Evolutionary conservation across 2,329 filamentous ascomycete species (phyloP).

Genomic region (Diaporthe citrichinensis): DNA sequence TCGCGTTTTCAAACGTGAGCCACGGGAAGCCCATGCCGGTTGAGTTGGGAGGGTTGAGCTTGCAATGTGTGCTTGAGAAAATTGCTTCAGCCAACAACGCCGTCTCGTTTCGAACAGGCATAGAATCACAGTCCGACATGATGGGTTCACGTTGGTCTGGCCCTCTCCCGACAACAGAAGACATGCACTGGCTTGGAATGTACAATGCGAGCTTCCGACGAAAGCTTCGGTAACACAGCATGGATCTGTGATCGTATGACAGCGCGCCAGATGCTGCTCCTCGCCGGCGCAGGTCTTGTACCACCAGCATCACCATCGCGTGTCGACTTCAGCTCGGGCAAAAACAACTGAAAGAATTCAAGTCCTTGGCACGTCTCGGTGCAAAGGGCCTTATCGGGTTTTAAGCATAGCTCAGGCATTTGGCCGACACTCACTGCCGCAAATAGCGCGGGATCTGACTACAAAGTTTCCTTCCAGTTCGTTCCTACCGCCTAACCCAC

Average conservation of each 20-base stretch:
- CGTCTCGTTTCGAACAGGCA: background rate
- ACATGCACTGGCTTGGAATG: too few species aligned
- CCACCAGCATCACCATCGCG: background rate
- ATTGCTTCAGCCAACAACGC: background rate
- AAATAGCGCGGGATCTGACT: background rate
- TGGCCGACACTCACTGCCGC: background rate
- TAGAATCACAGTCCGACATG: background rate
- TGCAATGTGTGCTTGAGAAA: background rate
- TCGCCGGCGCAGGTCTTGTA: slow-evolving; percentile 9
- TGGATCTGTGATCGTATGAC: slow-evolving; percentile 18
- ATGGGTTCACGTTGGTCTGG: too few species aligned
- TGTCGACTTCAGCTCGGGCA: background rate
- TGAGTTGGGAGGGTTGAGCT: background rate
- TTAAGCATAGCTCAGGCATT: background rate
- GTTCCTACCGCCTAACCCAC: background rate
- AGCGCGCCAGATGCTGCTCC: slow-evolving; percentile 15
- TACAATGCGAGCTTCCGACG: background rate
- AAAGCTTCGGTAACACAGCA: slow-evolving; percentile 5
- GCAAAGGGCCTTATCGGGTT: background rate
- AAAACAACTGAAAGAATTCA: too few species aligned
- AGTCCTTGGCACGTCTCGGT: too few species aligned
- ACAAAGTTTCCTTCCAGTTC: background rate
- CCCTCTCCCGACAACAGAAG: background rate
- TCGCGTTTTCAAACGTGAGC: background rate
- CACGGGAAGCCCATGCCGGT: background rate